A percentile compares a stretch with the other conserved stretches of the same genome.
These are phyloP conservation scores for Monosporascus sp. DNA, from an alignment of 2,329 filamentous ascomycete species.

Conservation along the genomic window DNA sequence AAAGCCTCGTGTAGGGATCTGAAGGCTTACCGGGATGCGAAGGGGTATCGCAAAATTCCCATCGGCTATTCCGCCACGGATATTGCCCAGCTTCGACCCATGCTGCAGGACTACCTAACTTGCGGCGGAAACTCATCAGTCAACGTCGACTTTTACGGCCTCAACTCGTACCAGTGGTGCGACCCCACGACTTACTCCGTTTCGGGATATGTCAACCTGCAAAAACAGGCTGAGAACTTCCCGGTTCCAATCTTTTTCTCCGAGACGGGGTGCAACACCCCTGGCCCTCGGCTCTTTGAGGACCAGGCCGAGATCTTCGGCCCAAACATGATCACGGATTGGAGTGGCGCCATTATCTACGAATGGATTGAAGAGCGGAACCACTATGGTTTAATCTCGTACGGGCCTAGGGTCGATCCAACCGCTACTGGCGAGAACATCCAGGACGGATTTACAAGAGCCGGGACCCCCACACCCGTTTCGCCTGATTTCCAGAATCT, in stretches of 20 bases:
- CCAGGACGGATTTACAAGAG: constrained; percentile 62
- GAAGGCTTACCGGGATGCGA: constrained; percentile 71
- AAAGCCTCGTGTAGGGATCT: constrained; percentile 77
- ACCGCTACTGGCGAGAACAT: constrained; percentile 49
- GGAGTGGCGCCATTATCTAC: constrained; percentile 78
- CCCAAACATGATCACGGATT: constrained; percentile 61
- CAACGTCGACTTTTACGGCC: constrained; percentile 73
- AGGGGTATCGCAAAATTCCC: constrained; percentile 75
- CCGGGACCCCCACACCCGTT: constrained; percentile 68
- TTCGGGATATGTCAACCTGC: constrained; percentile 66
- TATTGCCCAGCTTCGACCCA: constrained; percentile 62
- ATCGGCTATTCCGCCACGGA: constrained; percentile 86
- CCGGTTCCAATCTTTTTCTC: constrained; percentile 87
- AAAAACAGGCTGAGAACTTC: constrained; percentile 62
- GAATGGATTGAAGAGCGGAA: constrained; percentile 87
- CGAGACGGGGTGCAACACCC: constrained; percentile 77
- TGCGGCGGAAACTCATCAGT: constrained; percentile 67
- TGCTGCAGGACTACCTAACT: constrained; percentile 67
- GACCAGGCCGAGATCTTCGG: constrained; percentile 78
- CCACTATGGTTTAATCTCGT: constrained; percentile 74
- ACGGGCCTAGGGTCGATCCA: constrained; percentile 55
- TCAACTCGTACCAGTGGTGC: constrained; percentile 85
- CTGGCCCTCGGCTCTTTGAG: constrained; percentile 55
- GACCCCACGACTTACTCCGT: constrained; percentile 51
- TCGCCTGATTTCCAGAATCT: constrained; percentile 75